phyloP scores from a whole-genome alignment of 495 filamentous ascomycete species.

The Umbilicaria muhlenbergii region DNA sequence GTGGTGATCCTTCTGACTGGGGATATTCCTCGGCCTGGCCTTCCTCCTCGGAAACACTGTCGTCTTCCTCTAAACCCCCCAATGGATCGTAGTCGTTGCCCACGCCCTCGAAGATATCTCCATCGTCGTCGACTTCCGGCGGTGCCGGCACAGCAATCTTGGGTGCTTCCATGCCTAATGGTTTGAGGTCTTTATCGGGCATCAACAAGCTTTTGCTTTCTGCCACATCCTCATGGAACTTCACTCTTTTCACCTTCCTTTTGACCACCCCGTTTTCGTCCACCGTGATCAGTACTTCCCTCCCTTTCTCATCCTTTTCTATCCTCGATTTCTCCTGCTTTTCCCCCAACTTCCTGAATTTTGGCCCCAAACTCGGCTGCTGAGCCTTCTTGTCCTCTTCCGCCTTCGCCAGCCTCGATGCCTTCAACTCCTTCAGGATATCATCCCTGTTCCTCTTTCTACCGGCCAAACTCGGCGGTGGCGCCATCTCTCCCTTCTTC shows the following conservation, averaged over 20 bases:
- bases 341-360: constrained; percentile 68
- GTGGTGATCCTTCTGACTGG: not conserved
- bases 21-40: constrained; percentile 14
- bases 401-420: constrained; percentile 41
- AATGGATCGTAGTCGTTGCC: constrained; percentile 83
- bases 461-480: constrained; percentile 39
- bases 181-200: constrained; percentile 47
- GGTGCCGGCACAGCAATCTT: constrained; percentile 29
- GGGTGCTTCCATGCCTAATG: constrained; percentile 68
- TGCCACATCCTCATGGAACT: constrained; percentile 16
- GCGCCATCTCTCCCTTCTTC: constrained; percentile 67
- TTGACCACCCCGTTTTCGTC: constrained; percentile 82
- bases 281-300: constrained; percentile 72
- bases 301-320: constrained; percentile 57
- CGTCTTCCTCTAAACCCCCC: constrained; percentile 45
- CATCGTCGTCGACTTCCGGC: constrained; percentile 37
- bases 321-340: constrained; percentile 49
- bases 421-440: constrained; percentile 69
- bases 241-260: constrained; percentile 55
- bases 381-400: constrained; percentile 36
- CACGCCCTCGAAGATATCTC: constrained; percentile 76
- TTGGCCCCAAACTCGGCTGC: constrained; percentile 45
- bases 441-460: constrained; percentile 67
- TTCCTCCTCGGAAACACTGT: constrained; percentile 34
- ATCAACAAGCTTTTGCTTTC: constrained; percentile 37